Conservation (phyloP, 768 basidiomycete species). For the Trametes coccinea region DNA sequence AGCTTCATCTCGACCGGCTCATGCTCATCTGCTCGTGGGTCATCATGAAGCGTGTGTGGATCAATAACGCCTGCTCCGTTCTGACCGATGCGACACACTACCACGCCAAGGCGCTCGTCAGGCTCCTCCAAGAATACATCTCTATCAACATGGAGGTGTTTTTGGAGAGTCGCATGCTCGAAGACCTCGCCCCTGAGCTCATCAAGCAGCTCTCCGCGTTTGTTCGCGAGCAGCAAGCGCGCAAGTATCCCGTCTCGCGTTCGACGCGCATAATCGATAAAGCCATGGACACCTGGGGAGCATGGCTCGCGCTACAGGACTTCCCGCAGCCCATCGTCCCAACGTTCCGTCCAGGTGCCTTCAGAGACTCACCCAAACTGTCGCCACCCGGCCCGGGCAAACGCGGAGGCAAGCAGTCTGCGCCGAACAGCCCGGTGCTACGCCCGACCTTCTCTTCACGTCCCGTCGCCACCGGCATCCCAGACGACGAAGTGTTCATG, state of each 20-base stretch:
- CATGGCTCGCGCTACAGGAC: slow-evolving; percentile 74
- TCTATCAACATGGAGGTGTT: slow-evolving; percentile 83
- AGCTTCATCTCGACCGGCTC: slow-evolving; percentile 84
- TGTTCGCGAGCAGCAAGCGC: slow-evolving; percentile 56
- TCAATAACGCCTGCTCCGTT: slow-evolving; percentile 77
- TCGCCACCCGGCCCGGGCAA: slow-evolving; percentile 32
- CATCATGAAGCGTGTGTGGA: slow-evolving; percentile 64
- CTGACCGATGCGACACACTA: slow-evolving; percentile 81
- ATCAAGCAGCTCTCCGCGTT: slow-evolving; percentile 67
- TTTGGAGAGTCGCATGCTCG: slow-evolving; percentile 78
- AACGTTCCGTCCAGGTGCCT: slow-evolving; percentile 23
- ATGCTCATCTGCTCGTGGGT: slow-evolving; percentile 79
- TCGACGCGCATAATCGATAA: slow-evolving; percentile 50
- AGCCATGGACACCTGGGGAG: slow-evolving; percentile 60
- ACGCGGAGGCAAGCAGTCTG: slow-evolving; percentile 26
- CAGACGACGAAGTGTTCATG: slow-evolving; percentile 69
- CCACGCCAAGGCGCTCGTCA: slow-evolving; percentile 66
- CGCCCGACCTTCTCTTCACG: slow-evolving; percentile 24
- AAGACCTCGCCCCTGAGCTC: slow-evolving; percentile 66
- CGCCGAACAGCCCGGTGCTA: slow-evolving; percentile 30
- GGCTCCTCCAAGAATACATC: slow-evolving; percentile 77
- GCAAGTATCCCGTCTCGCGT: slow-evolving; percentile 67
- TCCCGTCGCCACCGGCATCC: slow-evolving; percentile 20
- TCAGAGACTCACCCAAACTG: slow-evolving; percentile 33
- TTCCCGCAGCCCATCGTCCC: slow-evolving; percentile 57